Evolutionary conservation across 306 rosid species (phyloP).

Genomic region (Vicia faba): DNA sequence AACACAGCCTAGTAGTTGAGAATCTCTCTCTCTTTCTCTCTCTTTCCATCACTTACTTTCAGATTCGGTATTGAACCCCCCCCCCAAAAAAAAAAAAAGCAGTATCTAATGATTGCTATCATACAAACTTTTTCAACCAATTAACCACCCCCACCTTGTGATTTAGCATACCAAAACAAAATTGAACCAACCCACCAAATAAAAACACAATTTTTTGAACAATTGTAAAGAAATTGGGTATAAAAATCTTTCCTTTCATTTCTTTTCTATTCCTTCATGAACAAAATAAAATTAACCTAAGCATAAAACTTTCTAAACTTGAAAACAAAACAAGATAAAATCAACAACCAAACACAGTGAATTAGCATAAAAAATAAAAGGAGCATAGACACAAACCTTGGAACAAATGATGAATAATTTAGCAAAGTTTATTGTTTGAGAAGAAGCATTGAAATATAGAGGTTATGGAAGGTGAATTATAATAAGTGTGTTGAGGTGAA

Average conservation of each 20-base stretch:
- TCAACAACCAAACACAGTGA: background rate
- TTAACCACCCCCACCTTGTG: slow-evolving; percentile 21
- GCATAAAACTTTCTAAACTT: background rate
- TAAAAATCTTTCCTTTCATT: background rate
- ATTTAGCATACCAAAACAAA: slow-evolving; percentile 33
- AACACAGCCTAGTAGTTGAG: slow-evolving; percentile 36
- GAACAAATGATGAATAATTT: background rate
- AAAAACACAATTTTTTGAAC: background rate
- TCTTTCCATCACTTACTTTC: slow-evolving; percentile 12
- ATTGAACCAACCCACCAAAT: slow-evolving; percentile 14
- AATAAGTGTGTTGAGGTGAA: background rate
- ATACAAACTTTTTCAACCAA: slow-evolving; percentile 12
- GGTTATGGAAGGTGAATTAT: background rate
- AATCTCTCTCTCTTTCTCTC: slow-evolving; percentile 15
- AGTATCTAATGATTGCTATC: slow-evolving; percentile 22
- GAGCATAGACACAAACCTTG: background rate
- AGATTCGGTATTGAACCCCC: slow-evolving; percentile 14
- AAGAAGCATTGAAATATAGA: background rate
- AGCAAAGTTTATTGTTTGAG: background rate
- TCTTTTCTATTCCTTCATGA: background rate
- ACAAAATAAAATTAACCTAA: background rate
- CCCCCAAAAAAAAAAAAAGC: slow-evolving; percentile 27
- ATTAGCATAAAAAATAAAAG: background rate
- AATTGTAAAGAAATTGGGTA: background rate
- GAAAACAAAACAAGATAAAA: background rate